A percentile compares a stretch with the other conserved stretches of the same genome.
phyloP scores from a whole-genome alignment of 306 rosid species.

The Cucurbita maxima region DNA sequence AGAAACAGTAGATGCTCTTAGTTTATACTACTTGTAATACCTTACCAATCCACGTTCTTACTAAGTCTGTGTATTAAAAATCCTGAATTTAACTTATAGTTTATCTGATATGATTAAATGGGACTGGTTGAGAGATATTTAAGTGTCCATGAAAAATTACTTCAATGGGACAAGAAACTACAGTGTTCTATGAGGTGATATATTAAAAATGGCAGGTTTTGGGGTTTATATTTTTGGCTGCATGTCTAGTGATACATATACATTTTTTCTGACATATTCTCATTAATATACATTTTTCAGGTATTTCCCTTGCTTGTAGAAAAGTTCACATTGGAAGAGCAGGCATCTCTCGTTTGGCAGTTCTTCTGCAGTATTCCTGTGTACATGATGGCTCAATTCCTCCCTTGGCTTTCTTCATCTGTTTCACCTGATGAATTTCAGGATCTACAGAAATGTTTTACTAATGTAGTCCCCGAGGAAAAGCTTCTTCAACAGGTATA shows the following conservation, averaged over 20 bases:
- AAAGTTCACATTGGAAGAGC: slow-evolving; percentile 82
- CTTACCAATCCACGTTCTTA: not conserved
- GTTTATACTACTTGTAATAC: not conserved
- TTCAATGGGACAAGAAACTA: not conserved
- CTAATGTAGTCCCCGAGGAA: slow-evolving; percentile 77
- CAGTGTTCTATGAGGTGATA: not conserved
- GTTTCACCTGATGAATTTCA: slow-evolving; percentile 69
- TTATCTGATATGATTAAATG: not conserved
- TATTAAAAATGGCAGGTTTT: no score
- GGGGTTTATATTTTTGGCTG: not conserved
- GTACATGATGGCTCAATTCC: slow-evolving; percentile 80
- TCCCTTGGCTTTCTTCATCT: slow-evolving; percentile 88
- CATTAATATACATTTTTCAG: slow-evolving; percentile 26
- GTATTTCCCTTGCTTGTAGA: slow-evolving; percentile 87
- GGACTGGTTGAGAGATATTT: not conserved
- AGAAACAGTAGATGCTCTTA: not conserved
- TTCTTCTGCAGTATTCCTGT: slow-evolving; percentile 97
- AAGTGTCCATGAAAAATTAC: not conserved
- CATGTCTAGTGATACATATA: not conserved
- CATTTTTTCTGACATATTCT: not conserved
- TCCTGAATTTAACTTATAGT: not conserved
- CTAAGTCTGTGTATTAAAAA: not conserved
- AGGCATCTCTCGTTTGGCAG: slow-evolving; percentile 92
- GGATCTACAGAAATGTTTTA: slow-evolving; percentile 61
- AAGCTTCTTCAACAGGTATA: slow-evolving; percentile 90